phyloP scores from a whole-genome alignment of 140 eudicot genomes.

The Senecio squalidus region DNA sequence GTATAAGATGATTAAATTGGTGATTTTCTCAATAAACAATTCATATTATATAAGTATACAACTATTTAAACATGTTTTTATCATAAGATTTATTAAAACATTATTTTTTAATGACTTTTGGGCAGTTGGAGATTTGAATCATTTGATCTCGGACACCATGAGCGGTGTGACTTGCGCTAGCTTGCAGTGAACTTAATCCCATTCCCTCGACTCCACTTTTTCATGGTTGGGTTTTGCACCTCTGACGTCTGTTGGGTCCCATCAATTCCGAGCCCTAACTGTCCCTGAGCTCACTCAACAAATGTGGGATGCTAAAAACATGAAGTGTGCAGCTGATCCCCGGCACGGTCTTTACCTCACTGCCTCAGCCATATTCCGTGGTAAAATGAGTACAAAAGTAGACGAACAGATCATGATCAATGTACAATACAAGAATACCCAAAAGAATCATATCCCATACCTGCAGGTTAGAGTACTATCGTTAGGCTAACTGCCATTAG shows the following conservation, averaged over 20 bases:
- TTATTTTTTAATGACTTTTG: no score
- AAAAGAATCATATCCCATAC: no score
- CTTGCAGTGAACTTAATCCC: constrained; percentile 8
- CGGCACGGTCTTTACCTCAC: constrained; percentile 10
- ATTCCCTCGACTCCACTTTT: constrained; percentile 8
- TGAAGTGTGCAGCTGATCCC: constrained; percentile 9
- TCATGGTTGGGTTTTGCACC: constrained; percentile 12
- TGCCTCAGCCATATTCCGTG: constrained; percentile 14
- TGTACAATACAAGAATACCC: constrained; percentile 13
- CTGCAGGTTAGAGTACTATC: no score
- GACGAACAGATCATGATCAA: constrained; percentile 4
- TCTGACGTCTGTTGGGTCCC: constrained; percentile 4
- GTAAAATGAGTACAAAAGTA: constrained; percentile 6
- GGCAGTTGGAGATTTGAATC: no score
- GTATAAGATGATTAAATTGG: no score
- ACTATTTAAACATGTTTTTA: no score
- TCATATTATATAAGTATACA: no score
- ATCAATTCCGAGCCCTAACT: not conserved
- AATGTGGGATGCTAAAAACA: constrained; percentile 7
- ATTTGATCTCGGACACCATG: no score
- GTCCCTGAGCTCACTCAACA: constrained; percentile 13
- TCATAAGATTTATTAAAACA: no score
- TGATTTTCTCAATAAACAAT: no score
- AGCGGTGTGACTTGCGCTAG: constrained; percentile 5
- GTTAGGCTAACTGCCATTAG: no score